phyloP scores from a whole-genome alignment of 176 grass and related monocot genomes.

The Aegilops bicornis region DNA sequence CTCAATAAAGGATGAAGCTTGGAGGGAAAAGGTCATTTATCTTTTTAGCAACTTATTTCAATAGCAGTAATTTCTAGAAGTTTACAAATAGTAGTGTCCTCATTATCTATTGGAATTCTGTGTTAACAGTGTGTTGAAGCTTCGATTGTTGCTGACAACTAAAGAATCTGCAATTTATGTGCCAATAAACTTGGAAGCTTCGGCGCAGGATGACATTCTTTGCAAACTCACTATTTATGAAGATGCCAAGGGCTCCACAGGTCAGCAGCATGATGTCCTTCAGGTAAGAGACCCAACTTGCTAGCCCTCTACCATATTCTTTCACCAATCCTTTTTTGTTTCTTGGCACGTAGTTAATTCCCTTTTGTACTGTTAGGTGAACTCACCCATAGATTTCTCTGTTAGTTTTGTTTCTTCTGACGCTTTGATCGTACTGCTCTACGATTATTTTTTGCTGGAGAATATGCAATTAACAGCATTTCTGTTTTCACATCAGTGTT shows the following conservation, averaged over 20 bases:
- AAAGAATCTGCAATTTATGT: conserved; percentile 96
- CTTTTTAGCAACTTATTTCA: conserved; percentile 31
- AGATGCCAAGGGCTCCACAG: conserved; percentile 70
- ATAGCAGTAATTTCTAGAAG: conserved; percentile 14
- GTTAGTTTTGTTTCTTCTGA: background rate
- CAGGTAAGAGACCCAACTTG: conserved; percentile 43
- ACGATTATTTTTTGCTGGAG: conserved; percentile 11
- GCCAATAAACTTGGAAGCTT: conserved; percentile 80
- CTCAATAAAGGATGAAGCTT: conserved; percentile 24
- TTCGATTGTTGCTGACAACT: conserved; percentile 75
- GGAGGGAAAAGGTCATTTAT: conserved; percentile 68
- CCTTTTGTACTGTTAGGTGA: background rate
- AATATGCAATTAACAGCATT: background rate
- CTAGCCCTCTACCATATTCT: background rate
- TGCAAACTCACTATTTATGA: conserved; percentile 98
- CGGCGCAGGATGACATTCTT: conserved; percentile 95
- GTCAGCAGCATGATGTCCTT: conserved; percentile 90
- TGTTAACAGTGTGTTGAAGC: conserved; percentile 71
- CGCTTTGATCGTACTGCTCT: background rate
- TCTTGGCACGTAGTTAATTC: background rate
- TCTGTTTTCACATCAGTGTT: conserved; percentile 62
- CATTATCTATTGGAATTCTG: conserved; percentile 7
- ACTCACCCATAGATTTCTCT: background rate
- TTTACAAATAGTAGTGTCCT: background rate
- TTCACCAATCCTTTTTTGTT: background rate